Percentiles rank a stretch among this genome's conserved stretches.
phyloP scores from a whole-genome alignment of 768 basidiomycete species.

The Royoungia palumana region DNA sequence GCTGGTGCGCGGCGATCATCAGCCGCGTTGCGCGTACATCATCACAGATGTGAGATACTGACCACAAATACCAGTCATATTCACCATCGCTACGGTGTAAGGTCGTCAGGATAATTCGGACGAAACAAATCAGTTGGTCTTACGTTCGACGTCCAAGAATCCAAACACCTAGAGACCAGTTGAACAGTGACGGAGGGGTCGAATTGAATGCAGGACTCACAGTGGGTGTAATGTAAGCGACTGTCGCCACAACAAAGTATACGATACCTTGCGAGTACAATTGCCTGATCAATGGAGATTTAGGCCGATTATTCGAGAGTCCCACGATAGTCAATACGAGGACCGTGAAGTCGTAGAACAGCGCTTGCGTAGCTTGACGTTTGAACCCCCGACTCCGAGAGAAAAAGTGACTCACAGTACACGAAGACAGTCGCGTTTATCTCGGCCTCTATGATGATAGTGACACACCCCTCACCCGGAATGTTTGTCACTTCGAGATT shows the following conservation, averaged over 20 bases:
- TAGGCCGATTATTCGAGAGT: constrained; percentile 6
- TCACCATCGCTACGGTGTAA: not conserved
- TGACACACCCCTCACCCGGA: not conserved
- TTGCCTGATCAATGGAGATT: constrained; percentile 12
- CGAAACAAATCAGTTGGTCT: too few species aligned
- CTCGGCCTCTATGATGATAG: not conserved
- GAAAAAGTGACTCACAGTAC: constrained; percentile 17
- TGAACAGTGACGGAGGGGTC: not conserved
- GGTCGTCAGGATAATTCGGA: too few species aligned
- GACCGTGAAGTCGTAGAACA: constrained; percentile 19
- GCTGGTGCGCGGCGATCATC: too few species aligned
- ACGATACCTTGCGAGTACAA: constrained; percentile 19
- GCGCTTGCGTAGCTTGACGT: constrained; percentile 11
- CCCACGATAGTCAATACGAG: constrained; percentile 17
- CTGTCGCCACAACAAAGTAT: constrained; percentile 18
- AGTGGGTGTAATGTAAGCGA: constrained; percentile 18
- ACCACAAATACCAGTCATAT: constrained; percentile 6
- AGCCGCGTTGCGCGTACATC: too few species aligned
- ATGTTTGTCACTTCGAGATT: not conserved
- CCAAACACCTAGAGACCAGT: constrained; percentile 13
- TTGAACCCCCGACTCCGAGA: not conserved
- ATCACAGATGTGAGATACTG: not conserved
- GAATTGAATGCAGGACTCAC: not conserved
- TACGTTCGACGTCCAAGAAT: not conserved
- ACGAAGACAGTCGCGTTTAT: constrained; percentile 9